phyloP scores from a whole-genome alignment of 768 basidiomycete genomes.

The Suillus sp. region DNA sequence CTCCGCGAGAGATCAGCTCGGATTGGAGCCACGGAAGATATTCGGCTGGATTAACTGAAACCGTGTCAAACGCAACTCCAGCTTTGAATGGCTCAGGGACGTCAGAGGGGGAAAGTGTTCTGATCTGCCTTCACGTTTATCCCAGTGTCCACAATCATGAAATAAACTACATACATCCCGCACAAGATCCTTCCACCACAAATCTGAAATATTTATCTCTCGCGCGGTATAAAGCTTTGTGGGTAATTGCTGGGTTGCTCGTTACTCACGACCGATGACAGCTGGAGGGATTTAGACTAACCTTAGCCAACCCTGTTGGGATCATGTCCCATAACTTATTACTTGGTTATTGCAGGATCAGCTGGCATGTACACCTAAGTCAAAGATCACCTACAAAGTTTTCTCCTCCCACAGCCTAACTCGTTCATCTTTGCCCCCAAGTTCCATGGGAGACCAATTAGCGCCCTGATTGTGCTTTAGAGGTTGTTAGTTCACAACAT shows the following conservation, averaged over 20 bases:
- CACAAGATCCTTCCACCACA: slow-evolving; percentile 45
- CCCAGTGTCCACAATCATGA: neutral
- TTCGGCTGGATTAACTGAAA: slow-evolving; percentile 50
- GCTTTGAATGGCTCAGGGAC: slow-evolving; percentile 36
- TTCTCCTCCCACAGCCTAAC: slow-evolving; percentile 40
- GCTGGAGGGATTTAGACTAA: slow-evolving; percentile 19
- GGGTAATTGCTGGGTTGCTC: slow-evolving; percentile 39
- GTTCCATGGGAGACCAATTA: slow-evolving; percentile 48
- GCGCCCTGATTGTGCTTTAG: slow-evolving; percentile 39
- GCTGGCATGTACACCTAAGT: neutral
- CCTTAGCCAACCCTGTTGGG: slow-evolving; percentile 43
- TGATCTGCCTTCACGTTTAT: slow-evolving; percentile 30
- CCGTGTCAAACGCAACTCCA: slow-evolving; percentile 48
- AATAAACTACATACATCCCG: slow-evolving; percentile 36
- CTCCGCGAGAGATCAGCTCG: slow-evolving; percentile 40
- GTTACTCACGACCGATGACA: slow-evolving; percentile 6
- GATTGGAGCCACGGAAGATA: slow-evolving; percentile 54
- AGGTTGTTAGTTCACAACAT: neutral
- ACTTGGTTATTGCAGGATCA: slow-evolving; percentile 27
- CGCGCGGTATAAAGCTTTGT: slow-evolving; percentile 35
- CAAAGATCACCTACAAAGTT: slow-evolving; percentile 42
- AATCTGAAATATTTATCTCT: slow-evolving; percentile 19
- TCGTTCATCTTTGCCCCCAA: slow-evolving; percentile 37
- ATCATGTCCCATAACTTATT: slow-evolving; percentile 52
- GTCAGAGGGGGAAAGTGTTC: slow-evolving; percentile 33